These are phyloP conservation scores for Tulasnella sp. DNA, from an alignment of 768 basidiomycete genomes.

Conservation along the genomic window DNA sequence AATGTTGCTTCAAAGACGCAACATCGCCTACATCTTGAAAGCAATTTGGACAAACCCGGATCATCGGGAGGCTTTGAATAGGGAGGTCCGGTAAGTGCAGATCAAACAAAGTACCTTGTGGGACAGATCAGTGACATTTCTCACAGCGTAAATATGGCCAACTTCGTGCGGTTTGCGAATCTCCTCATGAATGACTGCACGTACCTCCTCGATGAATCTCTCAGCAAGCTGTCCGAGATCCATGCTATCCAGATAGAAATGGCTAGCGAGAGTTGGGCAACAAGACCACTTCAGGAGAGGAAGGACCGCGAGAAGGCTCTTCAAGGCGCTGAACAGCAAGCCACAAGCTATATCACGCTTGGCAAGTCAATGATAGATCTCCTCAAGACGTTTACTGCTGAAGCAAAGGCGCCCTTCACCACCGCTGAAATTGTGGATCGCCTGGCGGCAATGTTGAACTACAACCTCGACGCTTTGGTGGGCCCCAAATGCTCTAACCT, in stretches of 20 bases:
- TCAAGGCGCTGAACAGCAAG: slow-evolving; percentile 71
- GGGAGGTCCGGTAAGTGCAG: slow-evolving; percentile 56
- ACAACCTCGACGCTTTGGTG: slow-evolving; percentile 80
- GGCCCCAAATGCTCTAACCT: slow-evolving; percentile 85
- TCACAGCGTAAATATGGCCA: slow-evolving; percentile 50
- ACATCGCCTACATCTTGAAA: slow-evolving; percentile 79
- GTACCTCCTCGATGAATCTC: slow-evolving; percentile 93
- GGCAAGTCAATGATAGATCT: slow-evolving; percentile 84
- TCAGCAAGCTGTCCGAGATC: slow-evolving; percentile 81
- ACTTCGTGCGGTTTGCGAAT: slow-evolving; percentile 93
- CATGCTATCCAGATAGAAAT: slow-evolving; percentile 78
- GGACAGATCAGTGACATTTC: not conserved
- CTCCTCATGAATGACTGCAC: slow-evolving; percentile 99
- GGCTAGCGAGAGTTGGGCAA: slow-evolving; percentile 63
- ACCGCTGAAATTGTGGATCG: slow-evolving; percentile 92
- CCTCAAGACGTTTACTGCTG: slow-evolving; percentile 83
- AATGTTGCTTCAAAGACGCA: slow-evolving; percentile 45
- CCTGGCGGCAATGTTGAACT: slow-evolving; percentile 92
- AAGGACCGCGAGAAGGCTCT: slow-evolving; percentile 75
- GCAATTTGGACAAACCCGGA: slow-evolving; percentile 83
- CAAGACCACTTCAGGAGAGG: slow-evolving; percentile 55
- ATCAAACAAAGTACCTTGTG: no score
- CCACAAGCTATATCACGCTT: slow-evolving; percentile 76
- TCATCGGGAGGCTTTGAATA: slow-evolving; percentile 77
- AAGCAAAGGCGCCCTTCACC: slow-evolving; percentile 88